Percentiles rank a stretch among this genome's conserved stretches.
Conservation (phyloP, 805 yeast species). For the Maudiozyma saulgeensis region DNA sequence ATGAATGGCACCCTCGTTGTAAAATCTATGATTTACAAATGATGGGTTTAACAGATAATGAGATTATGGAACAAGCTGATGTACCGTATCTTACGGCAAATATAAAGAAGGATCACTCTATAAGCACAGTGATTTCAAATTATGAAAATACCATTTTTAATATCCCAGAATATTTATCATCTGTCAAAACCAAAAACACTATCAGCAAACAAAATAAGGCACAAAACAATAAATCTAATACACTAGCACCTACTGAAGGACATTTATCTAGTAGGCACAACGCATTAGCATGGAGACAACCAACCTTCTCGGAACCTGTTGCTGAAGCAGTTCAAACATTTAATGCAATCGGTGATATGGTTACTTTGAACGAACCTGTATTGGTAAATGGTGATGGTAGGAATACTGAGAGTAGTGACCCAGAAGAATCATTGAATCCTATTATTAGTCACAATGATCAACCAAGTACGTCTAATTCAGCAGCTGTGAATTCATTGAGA, state of each 20-base stretch:
- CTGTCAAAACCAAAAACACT: not conserved
- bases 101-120: constrained; percentile 27
- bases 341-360: constrained; percentile 19
- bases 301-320: constrained; percentile 20
- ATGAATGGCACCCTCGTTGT: constrained; percentile 86
- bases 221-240: not conserved
- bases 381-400: not conserved
- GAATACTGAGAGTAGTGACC: not conserved
- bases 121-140: constrained; percentile 52
- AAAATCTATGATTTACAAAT: constrained; percentile 91
- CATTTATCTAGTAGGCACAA: not conserved
- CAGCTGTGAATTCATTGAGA: constrained; percentile 22
- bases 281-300: constrained; percentile 20
- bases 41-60: constrained; percentile 97
- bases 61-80: constrained; percentile 52
- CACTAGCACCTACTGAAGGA: not conserved
- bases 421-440: not conserved
- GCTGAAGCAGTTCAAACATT: constrained; percentile 17
- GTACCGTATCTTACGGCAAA: constrained; percentile 45
- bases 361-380: not conserved
- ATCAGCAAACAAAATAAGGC: not conserved
- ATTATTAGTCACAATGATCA: not conserved
- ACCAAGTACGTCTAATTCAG: constrained; percentile 7
- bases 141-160: constrained; percentile 56
- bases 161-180: not conserved